Evolutionary conservation across 306 rosid species (phyloP).

Genomic region (Dryas alaskensis): DNA sequence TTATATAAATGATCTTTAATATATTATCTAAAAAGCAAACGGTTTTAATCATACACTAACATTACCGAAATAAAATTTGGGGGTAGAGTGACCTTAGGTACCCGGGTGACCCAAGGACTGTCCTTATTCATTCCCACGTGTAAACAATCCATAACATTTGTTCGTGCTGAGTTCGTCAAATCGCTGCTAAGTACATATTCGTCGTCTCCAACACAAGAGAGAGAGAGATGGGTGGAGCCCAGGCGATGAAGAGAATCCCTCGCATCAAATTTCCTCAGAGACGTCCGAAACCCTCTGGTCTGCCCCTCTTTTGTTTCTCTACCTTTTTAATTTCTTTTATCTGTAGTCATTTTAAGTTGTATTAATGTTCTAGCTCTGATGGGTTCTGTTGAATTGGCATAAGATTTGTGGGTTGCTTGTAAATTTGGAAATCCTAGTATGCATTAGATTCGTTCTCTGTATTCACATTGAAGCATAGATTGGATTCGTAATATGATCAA

Average conservation of each 20-base stretch:
- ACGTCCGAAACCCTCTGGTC: conserved; percentile 43
- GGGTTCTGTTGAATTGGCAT: conserved; percentile 5
- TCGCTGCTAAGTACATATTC: neutral
- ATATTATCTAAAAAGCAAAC: no score
- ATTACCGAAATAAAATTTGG: no score
- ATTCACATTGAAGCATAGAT: neutral
- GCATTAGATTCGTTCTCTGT: neutral
- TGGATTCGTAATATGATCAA: neutral
- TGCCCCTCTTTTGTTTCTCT: neutral
- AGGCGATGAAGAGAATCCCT: conserved; percentile 61
- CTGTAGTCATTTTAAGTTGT: neutral
- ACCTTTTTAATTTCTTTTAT: neutral
- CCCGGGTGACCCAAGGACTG: no score
- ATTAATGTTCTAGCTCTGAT: neutral
- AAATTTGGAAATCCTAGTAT: neutral
- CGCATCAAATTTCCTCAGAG: conserved; percentile 78
- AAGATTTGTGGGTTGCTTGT: neutral
- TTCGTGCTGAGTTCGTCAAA: no score
- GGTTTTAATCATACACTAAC: no score
- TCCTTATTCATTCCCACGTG: no score
- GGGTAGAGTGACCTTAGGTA: no score
- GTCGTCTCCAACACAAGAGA: neutral
- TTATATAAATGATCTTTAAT: no score
- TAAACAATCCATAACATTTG: no score
- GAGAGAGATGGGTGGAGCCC: conserved; percentile 51